Evolutionary conservation across 2,329 filamentous ascomycete species (phyloP).

Genomic region (Microdochium trichocladiopsis): DNA sequence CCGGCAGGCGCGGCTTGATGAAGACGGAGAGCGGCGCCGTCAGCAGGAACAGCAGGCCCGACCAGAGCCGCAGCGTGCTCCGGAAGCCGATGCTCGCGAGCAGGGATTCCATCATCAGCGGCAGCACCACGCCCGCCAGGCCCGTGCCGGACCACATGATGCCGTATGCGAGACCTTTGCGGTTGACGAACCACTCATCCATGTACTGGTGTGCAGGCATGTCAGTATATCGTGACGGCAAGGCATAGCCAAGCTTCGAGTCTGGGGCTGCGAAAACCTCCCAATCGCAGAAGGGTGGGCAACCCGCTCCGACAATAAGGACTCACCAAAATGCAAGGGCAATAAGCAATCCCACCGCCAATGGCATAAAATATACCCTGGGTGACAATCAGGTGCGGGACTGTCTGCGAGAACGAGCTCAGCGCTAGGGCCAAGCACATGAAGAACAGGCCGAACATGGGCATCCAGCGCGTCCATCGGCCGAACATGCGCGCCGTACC

Average conservation of each 20-base stretch:
- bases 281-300: too few relatives aligned
- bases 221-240: too few relatives aligned
- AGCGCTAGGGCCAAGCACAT: conserved; percentile 45
- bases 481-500: conserved; percentile 35
- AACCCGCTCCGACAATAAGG: neutral
- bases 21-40: conserved; percentile 50
- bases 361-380: conserved; percentile 57
- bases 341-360: conserved; percentile 48
- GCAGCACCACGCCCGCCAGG: conserved; percentile 41
- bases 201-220: conserved; percentile 30
- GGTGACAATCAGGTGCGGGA: conserved; percentile 47
- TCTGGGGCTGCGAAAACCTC: too few relatives aligned
- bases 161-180: conserved; percentile 55
- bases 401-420: conserved; percentile 43
- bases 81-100: conserved; percentile 42
- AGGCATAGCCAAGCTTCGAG: too few relatives aligned
- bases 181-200: conserved; percentile 54
- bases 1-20: conserved; percentile 47
- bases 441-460: conserved; percentile 37
- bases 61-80: conserved; percentile 48
- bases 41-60: conserved; percentile 38
- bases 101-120: conserved; percentile 44
- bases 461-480: conserved; percentile 29
- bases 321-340: conserved; percentile 39
- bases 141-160: conserved; percentile 54